These are phyloP conservation scores for Clonostachys rhizophaga DNA, from an alignment of 2,329 filamentous ascomycete genomes.

Conservation along the genomic window DNA sequence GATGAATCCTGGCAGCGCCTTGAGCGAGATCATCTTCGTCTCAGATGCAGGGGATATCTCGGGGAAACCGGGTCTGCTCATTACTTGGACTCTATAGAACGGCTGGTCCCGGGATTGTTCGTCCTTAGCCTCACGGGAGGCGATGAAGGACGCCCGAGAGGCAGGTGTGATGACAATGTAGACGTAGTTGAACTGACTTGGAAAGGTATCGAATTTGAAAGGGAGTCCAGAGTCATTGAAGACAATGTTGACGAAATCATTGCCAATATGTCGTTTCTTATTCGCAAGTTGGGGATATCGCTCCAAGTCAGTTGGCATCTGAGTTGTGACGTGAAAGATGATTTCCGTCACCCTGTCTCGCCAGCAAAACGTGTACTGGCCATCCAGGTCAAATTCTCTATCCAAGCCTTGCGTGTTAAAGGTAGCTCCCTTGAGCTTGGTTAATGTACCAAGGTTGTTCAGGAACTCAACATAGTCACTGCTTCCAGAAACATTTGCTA, in stretches of 20 bases:
- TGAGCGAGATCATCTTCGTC: constrained; percentile 82
- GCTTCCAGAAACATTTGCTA: constrained; percentile 82
- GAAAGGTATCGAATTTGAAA: constrained; percentile 88
- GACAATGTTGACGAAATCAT: constrained; percentile 96
- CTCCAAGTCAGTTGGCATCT: constrained; percentile 89
- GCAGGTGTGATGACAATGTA: constrained; percentile 94
- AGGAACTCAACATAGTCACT: constrained; percentile 85
- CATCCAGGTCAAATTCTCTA: constrained; percentile 70
- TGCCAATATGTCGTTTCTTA: constrained; percentile 95
- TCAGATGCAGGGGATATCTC: constrained; percentile 87
- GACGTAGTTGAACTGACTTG: constrained; percentile 93
- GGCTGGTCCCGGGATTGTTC: constrained; percentile 22
- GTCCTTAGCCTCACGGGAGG: constrained; percentile 43
- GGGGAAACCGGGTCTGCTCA: constrained; percentile 85
- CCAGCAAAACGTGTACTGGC: constrained; percentile 89
- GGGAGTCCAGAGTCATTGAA: constrained; percentile 94
- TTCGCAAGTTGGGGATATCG: constrained; percentile 70
- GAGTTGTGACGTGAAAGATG: constrained; percentile 91
- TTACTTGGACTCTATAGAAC: constrained; percentile 87
- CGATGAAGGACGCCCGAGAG: constrained; percentile 71
- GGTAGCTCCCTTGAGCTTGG: constrained; percentile 72
- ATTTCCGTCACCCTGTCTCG: constrained; percentile 92
- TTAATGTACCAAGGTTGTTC: constrained; percentile 74
- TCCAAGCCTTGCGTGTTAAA: constrained; percentile 95
- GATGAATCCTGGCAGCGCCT: constrained; percentile 79